These are phyloP conservation scores for Exutisphaerella laricina DNA, from an alignment of 2,329 filamentous ascomycete genomes.

Conservation along the genomic window DNA sequence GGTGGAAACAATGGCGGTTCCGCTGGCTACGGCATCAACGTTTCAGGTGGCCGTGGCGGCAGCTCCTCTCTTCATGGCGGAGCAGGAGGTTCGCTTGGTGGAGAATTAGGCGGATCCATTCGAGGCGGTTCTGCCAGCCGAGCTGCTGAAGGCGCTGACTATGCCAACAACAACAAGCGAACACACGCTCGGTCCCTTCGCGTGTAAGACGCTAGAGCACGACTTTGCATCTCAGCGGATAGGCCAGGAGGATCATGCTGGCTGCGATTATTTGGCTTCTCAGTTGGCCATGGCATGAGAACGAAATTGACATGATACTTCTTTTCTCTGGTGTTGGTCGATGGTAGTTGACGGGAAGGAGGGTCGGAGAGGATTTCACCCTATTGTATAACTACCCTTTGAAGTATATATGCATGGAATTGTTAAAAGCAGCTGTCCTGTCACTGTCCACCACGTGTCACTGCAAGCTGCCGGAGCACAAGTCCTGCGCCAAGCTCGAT, in stretches of 20 bases:
- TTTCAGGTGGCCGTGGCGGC: neutral
- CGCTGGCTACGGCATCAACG: conserved; percentile 6
- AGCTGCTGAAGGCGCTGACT: neutral
- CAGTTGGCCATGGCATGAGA: neutral
- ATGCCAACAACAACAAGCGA: conserved; percentile 1
- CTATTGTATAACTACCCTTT: neutral
- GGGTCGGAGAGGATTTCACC: neutral
- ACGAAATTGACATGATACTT: neutral
- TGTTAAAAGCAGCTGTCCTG: too few relatives aligned
- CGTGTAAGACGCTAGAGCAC: conserved; percentile 1
- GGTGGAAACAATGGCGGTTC: conserved; percentile 8
- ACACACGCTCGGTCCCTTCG: conserved; percentile 10
- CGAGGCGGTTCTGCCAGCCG: neutral
- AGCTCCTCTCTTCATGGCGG: conserved; percentile 2
- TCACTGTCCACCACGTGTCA: too few relatives aligned
- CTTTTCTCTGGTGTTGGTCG: neutral
- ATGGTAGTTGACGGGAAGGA: neutral
- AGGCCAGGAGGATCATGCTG: neutral
- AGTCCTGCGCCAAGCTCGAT: too few relatives aligned
- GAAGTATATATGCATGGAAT: neutral
- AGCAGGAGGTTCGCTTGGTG: neutral
- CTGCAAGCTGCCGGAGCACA: too few relatives aligned
- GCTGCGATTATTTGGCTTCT: neutral
- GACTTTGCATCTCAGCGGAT: neutral
- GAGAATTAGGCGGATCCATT: neutral